Evolutionary conservation across 225 moss, liverwort and hornwort genomes (phyloP).

Genomic region (Anthoceros angustus): DNA sequence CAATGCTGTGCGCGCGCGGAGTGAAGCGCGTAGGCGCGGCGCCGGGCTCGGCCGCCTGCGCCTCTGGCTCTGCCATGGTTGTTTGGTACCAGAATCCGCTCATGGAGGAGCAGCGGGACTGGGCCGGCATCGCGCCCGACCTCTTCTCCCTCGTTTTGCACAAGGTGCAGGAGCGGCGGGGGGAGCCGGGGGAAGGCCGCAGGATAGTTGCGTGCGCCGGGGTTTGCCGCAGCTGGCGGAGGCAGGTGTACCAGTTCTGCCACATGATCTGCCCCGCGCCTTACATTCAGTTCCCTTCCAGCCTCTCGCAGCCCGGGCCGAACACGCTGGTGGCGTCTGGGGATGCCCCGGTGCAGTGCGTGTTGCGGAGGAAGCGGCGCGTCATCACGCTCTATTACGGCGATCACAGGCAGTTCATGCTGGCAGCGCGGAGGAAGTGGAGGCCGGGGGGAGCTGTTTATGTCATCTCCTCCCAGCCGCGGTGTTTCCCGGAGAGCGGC

Average conservation of each 20-base stretch:
- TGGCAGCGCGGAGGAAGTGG: conserved; percentile 43
- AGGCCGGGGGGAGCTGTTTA: conserved; percentile 32
- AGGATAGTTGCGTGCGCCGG: conserved; percentile 61
- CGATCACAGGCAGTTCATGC: conserved; percentile 46
- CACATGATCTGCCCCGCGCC: conserved; percentile 17
- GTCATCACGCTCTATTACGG: conserved; percentile 40
- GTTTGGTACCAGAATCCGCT: background rate
- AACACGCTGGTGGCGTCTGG: background rate
- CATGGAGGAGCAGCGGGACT: conserved; percentile 13
- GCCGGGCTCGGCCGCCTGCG: background rate
- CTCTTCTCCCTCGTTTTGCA: conserved; percentile 36
- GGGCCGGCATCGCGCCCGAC: conserved; percentile 51
- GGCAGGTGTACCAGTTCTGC: conserved; percentile 21
- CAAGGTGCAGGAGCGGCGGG: conserved; percentile 42
- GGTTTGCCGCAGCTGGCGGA: conserved; percentile 69
- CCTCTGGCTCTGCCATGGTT: background rate
- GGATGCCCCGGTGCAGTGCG: conserved; percentile 35
- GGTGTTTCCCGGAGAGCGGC: conserved; percentile 24
- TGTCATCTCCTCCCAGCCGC: conserved; percentile 33
- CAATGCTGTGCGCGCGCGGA: background rate
- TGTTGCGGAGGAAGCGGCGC: conserved; percentile 42
- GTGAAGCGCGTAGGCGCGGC: background rate
- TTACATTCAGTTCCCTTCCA: conserved; percentile 38
- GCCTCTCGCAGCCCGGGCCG: conserved; percentile 22
- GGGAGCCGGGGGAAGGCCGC: conserved; percentile 48